Evolutionary conservation across 1,139 yeast genomes (phyloP).

Genomic region (Pneumocystis oryctolagi): DNA sequence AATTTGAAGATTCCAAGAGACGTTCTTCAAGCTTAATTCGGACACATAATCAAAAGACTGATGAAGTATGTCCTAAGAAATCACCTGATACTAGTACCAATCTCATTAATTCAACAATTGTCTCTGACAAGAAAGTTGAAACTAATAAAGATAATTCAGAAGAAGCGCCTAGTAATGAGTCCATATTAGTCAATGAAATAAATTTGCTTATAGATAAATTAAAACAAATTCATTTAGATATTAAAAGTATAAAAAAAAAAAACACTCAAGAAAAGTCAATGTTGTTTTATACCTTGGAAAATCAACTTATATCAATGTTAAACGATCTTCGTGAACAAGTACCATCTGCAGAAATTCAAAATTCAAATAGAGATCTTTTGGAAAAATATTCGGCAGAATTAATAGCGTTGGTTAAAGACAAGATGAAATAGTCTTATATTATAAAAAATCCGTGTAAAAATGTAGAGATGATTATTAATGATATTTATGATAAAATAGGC

Average conservation of each 20-base stretch:
- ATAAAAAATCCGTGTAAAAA: background rate
- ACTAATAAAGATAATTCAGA: background rate
- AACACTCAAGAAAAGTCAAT: background rate
- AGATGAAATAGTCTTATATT: background rate
- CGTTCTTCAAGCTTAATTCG: background rate
- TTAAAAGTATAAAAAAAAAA: background rate
- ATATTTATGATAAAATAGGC: background rate
- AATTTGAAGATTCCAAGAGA: background rate
- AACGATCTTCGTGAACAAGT: background rate
- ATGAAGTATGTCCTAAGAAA: background rate
- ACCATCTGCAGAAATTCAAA: background rate
- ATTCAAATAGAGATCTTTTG: background rate
- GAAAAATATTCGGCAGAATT: background rate
- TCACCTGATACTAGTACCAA: background rate
- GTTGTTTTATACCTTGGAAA: background rate
- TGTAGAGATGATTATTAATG: background rate
- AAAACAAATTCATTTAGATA: background rate
- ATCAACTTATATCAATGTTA: background rate
- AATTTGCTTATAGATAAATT: background rate
- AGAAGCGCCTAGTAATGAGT: background rate
- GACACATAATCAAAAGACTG: background rate
- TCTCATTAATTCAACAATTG: background rate
- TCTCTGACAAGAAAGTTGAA: background rate
- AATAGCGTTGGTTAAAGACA: background rate
- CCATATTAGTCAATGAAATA: background rate